A percentile compares a stretch with the other conserved stretches of the same genome.
phyloP scores from a whole-genome alignment of 2,329 filamentous ascomycete species.

The Pseudogymnoascus pannorum region DNA sequence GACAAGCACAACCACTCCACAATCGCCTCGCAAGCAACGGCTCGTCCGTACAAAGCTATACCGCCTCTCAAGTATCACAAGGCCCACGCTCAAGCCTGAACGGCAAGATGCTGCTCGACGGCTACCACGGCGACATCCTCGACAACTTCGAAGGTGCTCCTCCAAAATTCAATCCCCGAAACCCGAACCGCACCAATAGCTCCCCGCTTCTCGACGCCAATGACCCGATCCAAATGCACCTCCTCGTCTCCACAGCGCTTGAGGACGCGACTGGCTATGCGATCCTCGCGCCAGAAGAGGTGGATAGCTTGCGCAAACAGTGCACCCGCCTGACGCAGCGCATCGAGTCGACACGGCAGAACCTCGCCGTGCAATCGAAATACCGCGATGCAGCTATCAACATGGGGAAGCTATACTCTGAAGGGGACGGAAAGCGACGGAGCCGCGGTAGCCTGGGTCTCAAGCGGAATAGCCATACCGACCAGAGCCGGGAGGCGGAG shows the following conservation, averaged over 20 bases:
- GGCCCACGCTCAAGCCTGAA: constrained; percentile 19
- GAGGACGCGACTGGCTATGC: constrained; percentile 80
- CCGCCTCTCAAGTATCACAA: not conserved
- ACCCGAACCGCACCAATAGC: constrained; percentile 44
- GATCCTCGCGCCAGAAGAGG: constrained; percentile 83
- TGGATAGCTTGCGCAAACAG: constrained; percentile 87
- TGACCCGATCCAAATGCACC: constrained; percentile 75
- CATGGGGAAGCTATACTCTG: constrained; percentile 69
- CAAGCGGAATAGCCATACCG: constrained; percentile 33
- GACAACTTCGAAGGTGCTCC: constrained; percentile 47
- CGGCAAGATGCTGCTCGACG: constrained; percentile 47
- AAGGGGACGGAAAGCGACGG: constrained; percentile 43
- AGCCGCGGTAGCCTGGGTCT: constrained; percentile 42
- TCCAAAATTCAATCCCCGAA: constrained; percentile 53
- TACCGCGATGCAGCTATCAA: constrained; percentile 88
- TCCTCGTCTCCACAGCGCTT: constrained; percentile 89
- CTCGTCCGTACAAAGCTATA: not conserved
- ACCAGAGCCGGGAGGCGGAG: constrained; percentile 50
- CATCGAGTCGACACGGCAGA: constrained; percentile 75
- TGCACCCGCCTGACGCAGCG: constrained; percentile 62
- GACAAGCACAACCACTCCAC: not conserved
- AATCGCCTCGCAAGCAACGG: not conserved
- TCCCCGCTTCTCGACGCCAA: constrained; percentile 53
- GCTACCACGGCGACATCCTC: constrained; percentile 49
- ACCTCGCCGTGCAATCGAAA: constrained; percentile 83